Conservation (phyloP, 2,329 filamentous ascomycete species). For the Arthroderma uncinatum region DNA sequence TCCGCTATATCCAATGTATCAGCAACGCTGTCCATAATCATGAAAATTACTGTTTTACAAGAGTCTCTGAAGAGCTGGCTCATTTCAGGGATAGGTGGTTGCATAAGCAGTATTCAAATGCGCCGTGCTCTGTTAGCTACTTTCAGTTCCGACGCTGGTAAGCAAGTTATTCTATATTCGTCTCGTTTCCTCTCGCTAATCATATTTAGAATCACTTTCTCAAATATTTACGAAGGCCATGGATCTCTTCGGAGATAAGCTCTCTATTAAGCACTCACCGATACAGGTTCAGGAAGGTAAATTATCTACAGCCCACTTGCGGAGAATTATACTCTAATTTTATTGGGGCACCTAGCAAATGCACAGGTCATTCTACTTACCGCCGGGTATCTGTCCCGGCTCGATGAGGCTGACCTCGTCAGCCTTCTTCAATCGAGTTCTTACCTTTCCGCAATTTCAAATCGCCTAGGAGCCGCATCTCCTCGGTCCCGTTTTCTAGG, state of each 20-base stretch:
- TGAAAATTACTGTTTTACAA: constrained; percentile 41
- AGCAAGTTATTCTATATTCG: constrained; percentile 7
- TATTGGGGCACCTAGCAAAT: constrained; percentile 47
- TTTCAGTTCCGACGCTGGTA: constrained; percentile 43
- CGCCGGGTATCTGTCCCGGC: constrained; percentile 62
- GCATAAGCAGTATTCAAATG: constrained; percentile 53
- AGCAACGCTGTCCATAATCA: constrained; percentile 43
- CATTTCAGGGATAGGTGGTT: constrained; percentile 51
- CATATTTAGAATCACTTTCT: constrained; percentile 26
- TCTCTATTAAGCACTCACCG: constrained; percentile 77
- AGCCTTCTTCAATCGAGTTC: constrained; percentile 58
- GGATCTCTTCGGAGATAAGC: constrained; percentile 65
- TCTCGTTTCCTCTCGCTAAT: constrained; percentile 3
- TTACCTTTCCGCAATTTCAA: constrained; percentile 73
- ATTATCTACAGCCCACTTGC: constrained; percentile 9
- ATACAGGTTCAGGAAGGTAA: constrained; percentile 80
- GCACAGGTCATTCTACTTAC: constrained; percentile 67
- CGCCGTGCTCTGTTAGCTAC: constrained; percentile 54
- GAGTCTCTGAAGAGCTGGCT: constrained; percentile 54
- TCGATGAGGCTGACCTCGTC: constrained; percentile 53
- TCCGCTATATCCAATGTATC: constrained; percentile 47
- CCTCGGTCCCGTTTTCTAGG: constrained; percentile 67
- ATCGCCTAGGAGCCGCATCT: constrained; percentile 68
- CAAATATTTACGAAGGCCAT: constrained; percentile 56
- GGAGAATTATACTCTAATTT: constrained; percentile 15